Percentiles rank a stretch among this genome's conserved stretches.
Evolutionary conservation across 352 stramenopile genomes (phyloP).

Genomic region (Globisporangium splendens): DNA sequence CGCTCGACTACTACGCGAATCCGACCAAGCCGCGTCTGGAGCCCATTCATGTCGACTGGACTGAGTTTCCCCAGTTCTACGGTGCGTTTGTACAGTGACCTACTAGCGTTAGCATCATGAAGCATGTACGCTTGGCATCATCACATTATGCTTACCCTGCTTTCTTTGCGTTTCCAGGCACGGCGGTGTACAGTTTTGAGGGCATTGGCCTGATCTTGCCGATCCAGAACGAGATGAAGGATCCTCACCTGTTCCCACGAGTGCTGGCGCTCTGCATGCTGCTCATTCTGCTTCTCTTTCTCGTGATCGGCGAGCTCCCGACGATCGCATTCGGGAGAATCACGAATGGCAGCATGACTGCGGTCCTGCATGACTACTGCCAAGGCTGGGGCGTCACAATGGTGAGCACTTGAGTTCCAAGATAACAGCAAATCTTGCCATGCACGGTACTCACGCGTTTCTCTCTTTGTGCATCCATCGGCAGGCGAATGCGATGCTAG

Average conservation of each 20-base stretch:
- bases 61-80: conserved; percentile 64
- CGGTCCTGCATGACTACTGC: conserved; percentile 68
- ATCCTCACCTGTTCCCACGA: conserved; percentile 50
- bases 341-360: conserved; percentile 76
- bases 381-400: conserved; percentile 62
- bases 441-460: too few relatives aligned
- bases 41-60: conserved; percentile 26
- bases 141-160: not conserved
- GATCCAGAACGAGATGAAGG: conserved; percentile 75
- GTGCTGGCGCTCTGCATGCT: conserved; percentile 61
- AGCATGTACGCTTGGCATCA: not conserved
- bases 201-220: conserved; percentile 73
- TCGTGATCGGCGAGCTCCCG: conserved; percentile 68
- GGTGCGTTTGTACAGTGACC: conserved; percentile 17
- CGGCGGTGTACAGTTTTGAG: conserved; percentile 80
- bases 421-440: too few relatives aligned
- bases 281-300: conserved; percentile 67
- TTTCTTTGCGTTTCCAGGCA: conserved; percentile 25
- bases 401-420: conserved; percentile 18
- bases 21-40: conserved; percentile 21
- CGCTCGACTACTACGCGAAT: conserved; percentile 50
- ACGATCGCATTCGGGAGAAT: conserved; percentile 69
- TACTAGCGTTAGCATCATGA: not conserved
- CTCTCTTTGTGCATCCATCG: conserved; percentile 2
- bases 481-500: conserved; percentile 69